Base-by-base conservation (phyloP, 352 stramenopile genomes). In the Phytophthora chlamydospora region DNA sequence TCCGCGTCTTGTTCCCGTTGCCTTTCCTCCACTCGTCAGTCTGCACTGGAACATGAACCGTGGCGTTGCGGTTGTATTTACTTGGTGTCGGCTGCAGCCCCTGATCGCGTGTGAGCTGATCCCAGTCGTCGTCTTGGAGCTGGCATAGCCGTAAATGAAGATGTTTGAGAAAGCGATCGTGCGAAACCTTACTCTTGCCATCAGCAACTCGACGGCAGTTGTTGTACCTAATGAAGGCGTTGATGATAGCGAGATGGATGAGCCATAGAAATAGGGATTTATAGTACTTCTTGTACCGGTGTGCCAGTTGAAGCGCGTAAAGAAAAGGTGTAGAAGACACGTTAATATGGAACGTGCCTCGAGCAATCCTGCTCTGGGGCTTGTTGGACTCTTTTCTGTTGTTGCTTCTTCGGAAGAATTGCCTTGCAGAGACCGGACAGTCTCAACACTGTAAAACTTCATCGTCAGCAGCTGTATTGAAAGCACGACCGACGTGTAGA, bases 381-480 rank as follows among this genome's bases (percentile, higher is more conserved):
- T 24, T 24, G 21, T 24, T 24, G 21, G 21, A 24, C 21, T 24
- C 21, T 24, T 24, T 24, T 24, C 21, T 24, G 21, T 3, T 3
- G 21, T 14, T 42, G 32, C 31, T 58, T 49, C 9, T 32, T 9
- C 0, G 39, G 50, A 6, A 58, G 21, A 24, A 58, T 42, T 4
- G 4, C 6, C 3, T 34, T 11, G 16, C 27, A 40, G n/a, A 58
- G 29, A 2, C 39, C 50, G 6, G 7, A 62, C 34, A 7, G 53
- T 45, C 0, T 41, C 53, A 2, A 54, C 27, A 47, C 33, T 53
- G 16, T 62, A 62, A 21, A 48, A 48, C 2, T n/a, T 31, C 33
- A 62, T 62, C 4, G 27, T 24, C 2, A 62, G 33, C 19, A 53
- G 13, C 36, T 62, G 32, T 41, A 62, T 53, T 10, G 50, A 24